A percentile compares a stretch with the other conserved stretches of the same genome.
Evolutionary conservation across 1,284 basidiomycete species (phyloP).

Genomic region (Ganoderma boninense): DNA sequence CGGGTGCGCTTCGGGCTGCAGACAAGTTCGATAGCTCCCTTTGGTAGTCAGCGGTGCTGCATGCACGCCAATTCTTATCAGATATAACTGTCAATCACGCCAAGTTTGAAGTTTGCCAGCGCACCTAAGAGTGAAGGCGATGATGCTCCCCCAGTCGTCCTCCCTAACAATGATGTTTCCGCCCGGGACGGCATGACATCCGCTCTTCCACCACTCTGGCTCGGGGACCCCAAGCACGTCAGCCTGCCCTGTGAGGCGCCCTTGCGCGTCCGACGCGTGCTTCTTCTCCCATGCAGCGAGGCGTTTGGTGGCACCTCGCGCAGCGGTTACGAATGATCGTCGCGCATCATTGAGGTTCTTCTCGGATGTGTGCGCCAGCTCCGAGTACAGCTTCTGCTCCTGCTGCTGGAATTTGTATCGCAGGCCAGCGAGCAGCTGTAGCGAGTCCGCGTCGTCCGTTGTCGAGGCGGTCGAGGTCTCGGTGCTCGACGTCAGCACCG

Average conservation of each 20-base stretch:
- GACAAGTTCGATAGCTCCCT: constrained; percentile 60
- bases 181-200: constrained; percentile 71
- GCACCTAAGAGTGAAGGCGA: constrained; percentile 75
- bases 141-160: constrained; percentile 78
- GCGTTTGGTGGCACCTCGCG: constrained; percentile 57
- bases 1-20: constrained; percentile 28
- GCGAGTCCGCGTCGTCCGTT: constrained; percentile 40
- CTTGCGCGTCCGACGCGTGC: constrained; percentile 42
- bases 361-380: constrained; percentile 56
- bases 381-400: constrained; percentile 65
- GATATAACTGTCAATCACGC: background rate
- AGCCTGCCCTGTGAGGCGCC: constrained; percentile 29
- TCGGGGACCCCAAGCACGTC: constrained; percentile 48
- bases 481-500: background rate
- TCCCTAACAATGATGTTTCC: constrained; percentile 74
- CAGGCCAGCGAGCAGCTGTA: constrained; percentile 56
- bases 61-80: background rate
- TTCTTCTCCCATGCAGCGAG: constrained; percentile 72
- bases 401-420: constrained; percentile 63
- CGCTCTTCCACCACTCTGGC: constrained; percentile 70
- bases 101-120: background rate
- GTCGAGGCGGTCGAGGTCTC: constrained; percentile 12
- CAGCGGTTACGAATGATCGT: constrained; percentile 59
- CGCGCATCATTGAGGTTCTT: constrained; percentile 69
- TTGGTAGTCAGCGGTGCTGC: constrained; percentile 70